phyloP scores from a whole-genome alignment of 768 basidiomycete species.

The Tulasnella sp. region DNA sequence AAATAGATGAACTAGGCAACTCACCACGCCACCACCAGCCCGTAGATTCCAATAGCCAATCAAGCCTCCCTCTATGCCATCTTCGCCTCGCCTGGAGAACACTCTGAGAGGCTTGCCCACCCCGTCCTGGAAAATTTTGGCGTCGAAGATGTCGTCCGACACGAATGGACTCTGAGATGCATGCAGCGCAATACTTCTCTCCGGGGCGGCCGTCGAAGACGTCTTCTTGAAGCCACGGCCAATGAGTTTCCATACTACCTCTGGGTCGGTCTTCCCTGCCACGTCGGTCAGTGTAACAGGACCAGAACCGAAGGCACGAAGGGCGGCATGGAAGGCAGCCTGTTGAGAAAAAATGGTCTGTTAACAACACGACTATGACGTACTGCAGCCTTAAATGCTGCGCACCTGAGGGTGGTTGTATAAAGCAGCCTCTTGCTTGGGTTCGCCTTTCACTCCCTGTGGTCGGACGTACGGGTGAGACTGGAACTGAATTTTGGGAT shows the following conservation, averaged over 20 bases:
- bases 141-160: slow-evolving; percentile 10
- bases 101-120: slow-evolving; percentile 13
- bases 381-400: not conserved
- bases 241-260: slow-evolving; percentile 12
- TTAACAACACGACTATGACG: too few relatives aligned
- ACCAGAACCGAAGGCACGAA: slow-evolving; percentile 16
- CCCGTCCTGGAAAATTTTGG: slow-evolving; percentile 3
- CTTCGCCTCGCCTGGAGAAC: not conserved
- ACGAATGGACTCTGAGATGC: slow-evolving; percentile 12
- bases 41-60: slow-evolving; percentile 17
- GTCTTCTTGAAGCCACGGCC: not conserved
- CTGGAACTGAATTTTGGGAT: slow-evolving; percentile 13
- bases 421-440: not conserved
- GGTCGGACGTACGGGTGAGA: slow-evolving; percentile 17
- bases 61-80: slow-evolving; percentile 10
- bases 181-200: slow-evolving; percentile 6
- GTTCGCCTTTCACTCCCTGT: not conserved
- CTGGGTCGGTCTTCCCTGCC: slow-evolving; percentile 15
- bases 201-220: too few relatives aligned
- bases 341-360: not conserved
- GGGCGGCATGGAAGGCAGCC: slow-evolving; percentile 17
- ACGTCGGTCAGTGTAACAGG: slow-evolving; percentile 18
- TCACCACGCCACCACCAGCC: slow-evolving; percentile 10
- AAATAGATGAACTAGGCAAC: not conserved
- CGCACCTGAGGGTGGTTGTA: slow-evolving; percentile 5